phyloP scores from a whole-genome alignment of 1,284 basidiomycete genomes.

The Dichomitus squalens region DNA sequence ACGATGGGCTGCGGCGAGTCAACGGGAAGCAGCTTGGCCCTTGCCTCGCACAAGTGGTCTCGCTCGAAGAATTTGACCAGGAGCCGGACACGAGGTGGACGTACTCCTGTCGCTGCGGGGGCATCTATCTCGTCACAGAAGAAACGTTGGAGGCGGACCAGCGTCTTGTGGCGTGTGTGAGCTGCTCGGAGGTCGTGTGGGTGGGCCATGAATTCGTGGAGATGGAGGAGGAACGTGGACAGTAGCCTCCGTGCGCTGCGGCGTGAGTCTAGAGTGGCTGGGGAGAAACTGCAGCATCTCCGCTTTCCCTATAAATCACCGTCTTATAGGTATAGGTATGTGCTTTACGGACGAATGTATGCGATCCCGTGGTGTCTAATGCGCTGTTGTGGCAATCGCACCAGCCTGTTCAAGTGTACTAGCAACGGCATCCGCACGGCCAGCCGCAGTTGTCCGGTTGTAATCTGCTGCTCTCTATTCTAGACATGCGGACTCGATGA shows the following conservation, averaged over 20 bases:
- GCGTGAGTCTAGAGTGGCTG: neutral
- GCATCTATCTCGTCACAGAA: constrained; percentile 56
- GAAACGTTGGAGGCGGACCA: constrained; percentile 62
- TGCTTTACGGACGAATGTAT: too few species aligned
- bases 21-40: constrained; percentile 36
- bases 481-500: too few species aligned
- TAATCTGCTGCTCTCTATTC: too few species aligned
- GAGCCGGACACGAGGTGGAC: constrained; percentile 43
- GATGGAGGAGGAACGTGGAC: constrained; percentile 25
- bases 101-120: constrained; percentile 72
- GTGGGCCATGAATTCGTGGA: constrained; percentile 69
- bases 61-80: constrained; percentile 69
- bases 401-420: too few species aligned
- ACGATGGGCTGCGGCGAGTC: constrained; percentile 42
- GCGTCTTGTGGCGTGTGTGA: constrained; percentile 68
- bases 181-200: constrained; percentile 80
- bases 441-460: neutral
- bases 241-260: neutral
- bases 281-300: neutral
- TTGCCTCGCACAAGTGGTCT: constrained; percentile 75
- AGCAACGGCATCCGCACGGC: neutral
- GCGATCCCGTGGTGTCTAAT: too few species aligned
- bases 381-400: too few species aligned
- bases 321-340: too few species aligned
- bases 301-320: neutral